phyloP scores from a whole-genome alignment of 2,329 filamentous ascomycete species.

The Fusarium keratoplasticum region DNA sequence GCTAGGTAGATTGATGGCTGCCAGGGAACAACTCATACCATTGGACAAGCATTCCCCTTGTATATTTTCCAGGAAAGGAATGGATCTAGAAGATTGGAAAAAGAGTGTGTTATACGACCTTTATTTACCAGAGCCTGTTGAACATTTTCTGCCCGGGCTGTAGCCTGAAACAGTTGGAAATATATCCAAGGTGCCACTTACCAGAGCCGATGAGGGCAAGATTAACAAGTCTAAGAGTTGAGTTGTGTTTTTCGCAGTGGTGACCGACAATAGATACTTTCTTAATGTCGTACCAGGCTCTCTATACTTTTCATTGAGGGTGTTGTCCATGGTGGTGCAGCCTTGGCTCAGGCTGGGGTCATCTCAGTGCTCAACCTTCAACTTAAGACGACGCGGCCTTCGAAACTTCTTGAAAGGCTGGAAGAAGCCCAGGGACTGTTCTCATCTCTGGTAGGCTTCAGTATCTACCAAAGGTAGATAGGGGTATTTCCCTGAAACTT shows the following conservation, averaged over 20 bases:
- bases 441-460: conserved; percentile 50
- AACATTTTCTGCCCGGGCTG: conserved; percentile 74
- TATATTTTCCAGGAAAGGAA: background rate
- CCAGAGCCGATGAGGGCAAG: conserved; percentile 72
- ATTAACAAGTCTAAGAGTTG: conserved; percentile 57
- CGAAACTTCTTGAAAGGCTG: conserved; percentile 65
- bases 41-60: background rate
- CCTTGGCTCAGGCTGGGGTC: conserved; percentile 58
- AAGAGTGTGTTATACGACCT: background rate
- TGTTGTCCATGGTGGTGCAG: conserved; percentile 65
- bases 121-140: background rate
- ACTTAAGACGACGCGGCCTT: conserved; percentile 65
- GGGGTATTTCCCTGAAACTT: conserved; percentile 43
- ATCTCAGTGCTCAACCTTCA: conserved; percentile 63
- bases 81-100: background rate
- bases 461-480: conserved; percentile 40
- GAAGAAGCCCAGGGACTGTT: conserved; percentile 52
- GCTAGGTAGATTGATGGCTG: background rate
- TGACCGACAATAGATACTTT: conserved; percentile 63
- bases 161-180: conserved; percentile 75
- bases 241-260: conserved; percentile 66
- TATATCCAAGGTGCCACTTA: conserved; percentile 54
- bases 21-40: background rate
- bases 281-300: conserved; percentile 60
- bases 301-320: conserved; percentile 58